Evolutionary conservation across 2,329 filamentous ascomycete genomes (phyloP), one percentile per base, ranked within the genome.

Genomic region (Cryphonectria japonica): DNA sequence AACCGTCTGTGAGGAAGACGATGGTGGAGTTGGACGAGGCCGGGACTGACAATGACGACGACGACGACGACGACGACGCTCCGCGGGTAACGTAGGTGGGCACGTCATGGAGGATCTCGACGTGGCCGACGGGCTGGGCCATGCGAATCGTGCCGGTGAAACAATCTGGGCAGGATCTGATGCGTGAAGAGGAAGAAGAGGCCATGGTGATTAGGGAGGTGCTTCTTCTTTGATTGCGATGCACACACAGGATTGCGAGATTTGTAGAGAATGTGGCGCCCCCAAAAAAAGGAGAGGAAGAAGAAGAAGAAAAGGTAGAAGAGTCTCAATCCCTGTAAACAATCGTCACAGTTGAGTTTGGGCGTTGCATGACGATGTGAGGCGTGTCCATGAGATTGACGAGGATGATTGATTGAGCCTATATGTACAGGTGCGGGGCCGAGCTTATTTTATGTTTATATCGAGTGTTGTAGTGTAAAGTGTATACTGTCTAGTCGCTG

Each of bases 1-100:
- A 75, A 52, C 63, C 70, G 62, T 75, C 74, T 50, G 69, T 72
- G 62, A 75, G 65, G 70, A 73, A 73, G 19, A 75, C 54, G 60
- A 75, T 75, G 46, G 71, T 73, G n/a, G 74, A 72, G 29, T 52
- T 67, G 37, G 71, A 69, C 2, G 62, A 37, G 11, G 67, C 43
- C 22, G 46, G 19, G 7, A 9, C 37, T 9, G 37, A 34, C 34
- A 34, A 11, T 39, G 46, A 7, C 46, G 46, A n/a, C 19, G 43
- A 50, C 22, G 46, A n/a, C 13, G 57, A 46, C 8, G 43, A 50
- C 22, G 46, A n/a, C 13, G 57, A 46, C 8, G 3, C 34, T 6
- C 64, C 64, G 43, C 65, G 65, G n/a, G 73, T 70, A 59, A 74
- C 46, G 61, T 74, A 74, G 11, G 72, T 73, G 29, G 37, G 54